Base-by-base conservation (phyloP, 2,329 filamentous ascomycete species). In the Penicillium psychrosexuale region DNA sequence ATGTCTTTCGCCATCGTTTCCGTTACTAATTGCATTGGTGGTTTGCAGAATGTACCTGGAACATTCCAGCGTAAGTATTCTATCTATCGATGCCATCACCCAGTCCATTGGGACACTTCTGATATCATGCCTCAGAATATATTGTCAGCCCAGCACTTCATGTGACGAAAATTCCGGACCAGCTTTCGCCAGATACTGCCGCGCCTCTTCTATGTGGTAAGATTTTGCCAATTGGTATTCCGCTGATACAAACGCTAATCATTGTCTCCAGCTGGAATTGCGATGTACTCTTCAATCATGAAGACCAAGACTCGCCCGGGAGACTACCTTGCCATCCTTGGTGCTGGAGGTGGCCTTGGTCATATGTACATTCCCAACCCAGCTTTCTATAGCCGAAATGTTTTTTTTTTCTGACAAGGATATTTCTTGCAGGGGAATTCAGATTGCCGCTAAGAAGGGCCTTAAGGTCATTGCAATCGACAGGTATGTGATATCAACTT, bases 251-350 rank as follows among this genome's bases (percentile, higher is more conserved):
- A 15, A 24, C 0, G 11, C 54, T 57, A 24, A 63, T 39, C 5
- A 31, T 17, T 12, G 7, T 15, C 1, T 27, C 0, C 38, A 72
- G 72, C 72, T 31, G 72, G 72, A 6, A 70, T 75, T 43, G 69
- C 72, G 0, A 72, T 73, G 67, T 74, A 73, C 48, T 74, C 70
- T 11, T 73, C 72, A 1, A 71, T 75, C 15, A 68, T 66, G 59
- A 74, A 74, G 51, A 69, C 71, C 6, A 72, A 66, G 38, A 61
- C 71, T 27, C 62, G 63, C 19, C 62, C 65, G 0, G 72, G 71
- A 13, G 65, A 74, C 38, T 75, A 69, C 65, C 61, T 75, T 37
- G 69, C 68, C 22, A 62, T 75, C 9, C 59, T 70, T 12, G 72
- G 72, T 12, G 72, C 72, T 19, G 72, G 72, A 27, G 72, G 72